These are phyloP conservation scores for Piromyces sp. DNA, from an alignment of 192 early-diverging fungal species.

Conservation along the genomic window DNA sequence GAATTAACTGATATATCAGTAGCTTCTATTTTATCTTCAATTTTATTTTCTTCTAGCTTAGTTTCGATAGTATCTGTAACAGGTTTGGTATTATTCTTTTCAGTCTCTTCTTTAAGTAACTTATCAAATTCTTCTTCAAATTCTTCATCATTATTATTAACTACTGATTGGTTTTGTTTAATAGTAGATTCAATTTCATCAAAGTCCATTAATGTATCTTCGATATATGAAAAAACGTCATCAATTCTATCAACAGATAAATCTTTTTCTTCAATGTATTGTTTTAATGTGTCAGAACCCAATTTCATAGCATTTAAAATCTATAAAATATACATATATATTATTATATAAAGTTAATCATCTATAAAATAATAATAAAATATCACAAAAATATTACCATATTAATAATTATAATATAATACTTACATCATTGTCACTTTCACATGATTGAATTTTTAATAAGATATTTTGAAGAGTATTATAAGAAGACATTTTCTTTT, in stretches of 20 bases:
- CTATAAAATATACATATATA: neutral
- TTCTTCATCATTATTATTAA: neutral
- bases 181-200: neutral
- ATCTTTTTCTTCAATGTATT: neutral
- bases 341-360: too few relatives aligned
- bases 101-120: neutral
- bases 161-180: neutral
- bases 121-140: neutral
- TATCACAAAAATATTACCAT: too few relatives aligned
- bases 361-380: too few relatives aligned
- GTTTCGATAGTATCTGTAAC: neutral
- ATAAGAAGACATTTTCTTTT: neutral
- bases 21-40: too few relatives aligned
- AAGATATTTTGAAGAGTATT: neutral
- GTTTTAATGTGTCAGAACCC: neutral
- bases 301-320: neutral
- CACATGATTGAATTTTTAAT: neutral
- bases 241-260: neutral
- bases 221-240: neutral
- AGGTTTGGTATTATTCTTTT: neutral
- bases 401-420: neutral
- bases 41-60: neutral
- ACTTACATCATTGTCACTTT: neutral
- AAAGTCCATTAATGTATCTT: neutral
- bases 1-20: neutral